Base-by-base conservation (phyloP, 2,329 filamentous ascomycete genomes). In the Alternaria viburni region DNA sequence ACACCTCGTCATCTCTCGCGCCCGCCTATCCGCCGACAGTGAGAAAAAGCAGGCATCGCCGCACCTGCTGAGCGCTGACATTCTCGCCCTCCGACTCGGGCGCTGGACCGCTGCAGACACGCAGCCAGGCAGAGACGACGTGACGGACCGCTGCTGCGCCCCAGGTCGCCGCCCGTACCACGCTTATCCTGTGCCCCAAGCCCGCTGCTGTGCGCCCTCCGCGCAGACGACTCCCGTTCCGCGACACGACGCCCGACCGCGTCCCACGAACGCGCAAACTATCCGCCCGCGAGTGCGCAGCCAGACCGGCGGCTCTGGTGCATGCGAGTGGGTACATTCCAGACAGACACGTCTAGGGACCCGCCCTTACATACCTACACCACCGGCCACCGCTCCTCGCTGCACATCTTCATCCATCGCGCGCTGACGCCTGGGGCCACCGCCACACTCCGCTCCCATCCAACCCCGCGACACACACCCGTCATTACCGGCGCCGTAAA, bases 1-100 rank as follows among this genome's bases (percentile, higher is more conserved):
- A 65, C 60, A 68, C 59, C 65, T 69, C 66, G 69, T 73, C 69
- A 73, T 72, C 64, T 66, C 54, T 49, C 59, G 47, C 60, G 57
- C 64, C 66, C 68, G 62, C 65, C 68, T 56, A 62, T 64, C 59
- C 65, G 64, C 61, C 45, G 43, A 46, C 25, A 41, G 46, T 49
- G 68, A 65, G 57, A 69, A 70, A 65, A 65, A 66, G 62, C 65
- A 66, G 49, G 45, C 65, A 36, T 59, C 54, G 54, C 62, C 57
- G 61, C 65, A 17, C 51, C 56, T 59, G 21, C 56, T 59, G 28
- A 28, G 45, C 19, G 25, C 57, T 64, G 30, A 46, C 50, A 44
- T 59, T 61, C 52, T 54, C 54, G 51, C 54, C 28, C 61, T 64
- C 59, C 54, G 41, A 54, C 30, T 50, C 58, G 49, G 58, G 45